These are phyloP conservation scores for Cladorrhinum sp. DNA, from an alignment of 2,329 filamentous ascomycete genomes.

Conservation along the genomic window DNA sequence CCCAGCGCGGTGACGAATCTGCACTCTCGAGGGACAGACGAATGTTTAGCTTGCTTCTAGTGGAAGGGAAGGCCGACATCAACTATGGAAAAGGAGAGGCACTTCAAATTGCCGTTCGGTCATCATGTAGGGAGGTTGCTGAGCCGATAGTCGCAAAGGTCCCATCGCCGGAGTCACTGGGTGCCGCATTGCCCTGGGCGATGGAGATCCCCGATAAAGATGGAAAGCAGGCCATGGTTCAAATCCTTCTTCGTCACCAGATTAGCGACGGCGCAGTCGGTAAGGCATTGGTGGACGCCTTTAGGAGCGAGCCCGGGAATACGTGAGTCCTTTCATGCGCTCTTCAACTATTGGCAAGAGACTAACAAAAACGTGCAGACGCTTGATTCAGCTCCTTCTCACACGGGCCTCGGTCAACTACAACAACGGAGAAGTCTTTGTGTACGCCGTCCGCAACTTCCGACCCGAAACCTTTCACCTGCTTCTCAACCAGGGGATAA, in stretches of 20 bases:
- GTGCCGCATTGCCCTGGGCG: constrained; percentile 25
- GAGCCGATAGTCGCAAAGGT: constrained; percentile 25
- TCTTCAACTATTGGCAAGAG: not conserved
- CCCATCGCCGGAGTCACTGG: constrained; percentile 25
- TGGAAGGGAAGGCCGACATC: constrained; percentile 27
- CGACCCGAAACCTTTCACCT: constrained; percentile 23
- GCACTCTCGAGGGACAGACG: constrained; percentile 19
- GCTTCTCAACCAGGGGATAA: constrained; percentile 24
- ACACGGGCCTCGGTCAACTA: constrained; percentile 27
- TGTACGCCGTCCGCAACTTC: constrained; percentile 26
- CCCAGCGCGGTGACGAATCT: constrained; percentile 11
- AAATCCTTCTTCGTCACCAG: constrained; percentile 23
- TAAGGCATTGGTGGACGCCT: constrained; percentile 26
- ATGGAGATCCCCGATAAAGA: constrained; percentile 18
- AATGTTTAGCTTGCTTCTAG: constrained; percentile 26
- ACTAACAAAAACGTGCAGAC: constrained; percentile 6
- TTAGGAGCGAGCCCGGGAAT: constrained; percentile 22
- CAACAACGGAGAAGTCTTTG: constrained; percentile 29
- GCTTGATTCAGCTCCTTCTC: constrained; percentile 24
- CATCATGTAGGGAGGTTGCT: constrained; percentile 19
- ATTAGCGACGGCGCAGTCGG: constrained; percentile 25
- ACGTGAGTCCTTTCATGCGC: constrained; percentile 16
- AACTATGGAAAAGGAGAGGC: constrained; percentile 25
- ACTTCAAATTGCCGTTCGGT: constrained; percentile 24
- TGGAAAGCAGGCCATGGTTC: constrained; percentile 20